Evolutionary conservation across 768 basidiomycete species (phyloP).

Genomic region (Trichaptum fuscoviolaceum): DNA sequence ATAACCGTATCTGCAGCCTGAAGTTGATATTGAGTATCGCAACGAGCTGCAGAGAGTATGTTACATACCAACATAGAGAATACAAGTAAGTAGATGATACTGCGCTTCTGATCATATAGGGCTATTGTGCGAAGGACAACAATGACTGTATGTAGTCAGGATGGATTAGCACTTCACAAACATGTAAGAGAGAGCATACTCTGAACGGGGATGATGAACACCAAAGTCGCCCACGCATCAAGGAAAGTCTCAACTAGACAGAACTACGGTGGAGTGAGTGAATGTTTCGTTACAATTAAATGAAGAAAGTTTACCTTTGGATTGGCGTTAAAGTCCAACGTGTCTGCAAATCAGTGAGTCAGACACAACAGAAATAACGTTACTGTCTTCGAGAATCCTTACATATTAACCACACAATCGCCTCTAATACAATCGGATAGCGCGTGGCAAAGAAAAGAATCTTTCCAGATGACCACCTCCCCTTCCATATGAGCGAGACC

Average conservation of each 20-base stretch:
- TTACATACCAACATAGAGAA: background rate
- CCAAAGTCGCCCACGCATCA: background rate
- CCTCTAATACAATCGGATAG: slow-evolving; percentile 1
- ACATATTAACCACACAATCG: slow-evolving; percentile 1
- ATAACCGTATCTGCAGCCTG: background rate
- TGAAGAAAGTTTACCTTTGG: background rate
- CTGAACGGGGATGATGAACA: slow-evolving; percentile 2
- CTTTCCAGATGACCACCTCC: background rate
- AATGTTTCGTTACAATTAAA: background rate
- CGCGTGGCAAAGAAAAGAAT: slow-evolving; percentile 1
- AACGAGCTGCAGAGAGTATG: background rate
- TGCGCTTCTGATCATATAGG: background rate
- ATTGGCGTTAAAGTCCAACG: background rate
- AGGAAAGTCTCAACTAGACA: background rate
- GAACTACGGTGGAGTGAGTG: background rate
- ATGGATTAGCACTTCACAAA: background rate
- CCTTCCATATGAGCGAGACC: slow-evolving; percentile 1
- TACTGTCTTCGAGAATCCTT: background rate
- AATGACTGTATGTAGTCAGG: background rate
- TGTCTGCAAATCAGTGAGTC: background rate
- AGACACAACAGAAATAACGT: background rate
- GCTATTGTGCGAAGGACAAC: slow-evolving; percentile 1
- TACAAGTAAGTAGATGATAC: background rate
- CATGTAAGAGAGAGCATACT: background rate
- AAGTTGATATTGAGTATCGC: background rate